A percentile compares a stretch with the other conserved stretches of the same genome.
These are phyloP conservation scores for Endocalyx cinctus DNA, from an alignment of 2,329 filamentous ascomycete species.

Conservation along the genomic window DNA sequence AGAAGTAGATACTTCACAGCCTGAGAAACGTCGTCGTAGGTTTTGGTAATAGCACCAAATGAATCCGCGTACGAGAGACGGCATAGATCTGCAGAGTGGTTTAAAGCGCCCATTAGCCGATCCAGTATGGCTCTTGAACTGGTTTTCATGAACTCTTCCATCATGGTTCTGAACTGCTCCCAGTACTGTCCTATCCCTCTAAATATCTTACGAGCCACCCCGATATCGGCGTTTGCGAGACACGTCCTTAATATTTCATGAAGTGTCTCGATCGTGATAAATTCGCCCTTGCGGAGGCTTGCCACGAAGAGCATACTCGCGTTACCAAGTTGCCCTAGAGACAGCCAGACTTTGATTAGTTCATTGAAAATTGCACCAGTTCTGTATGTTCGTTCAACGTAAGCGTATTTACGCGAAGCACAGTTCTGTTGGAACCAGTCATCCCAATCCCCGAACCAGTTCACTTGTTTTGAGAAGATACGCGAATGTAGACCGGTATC, in stretches of 20 bases:
- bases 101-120: constrained; percentile 13
- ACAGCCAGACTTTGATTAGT: constrained; percentile 44
- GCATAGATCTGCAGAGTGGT: constrained; percentile 20
- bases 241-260: constrained; percentile 21
- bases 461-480: constrained; percentile 25
- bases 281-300: constrained; percentile 17
- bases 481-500: constrained; percentile 24
- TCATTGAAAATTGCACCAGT: constrained; percentile 37
- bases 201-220: constrained; percentile 17
- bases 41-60: constrained; percentile 5
- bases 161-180: constrained; percentile 12
- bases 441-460: constrained; percentile 17
- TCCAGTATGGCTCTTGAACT: constrained; percentile 12
- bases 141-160: constrained; percentile 11
- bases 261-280: constrained; percentile 17
- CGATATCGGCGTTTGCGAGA: constrained; percentile 15
- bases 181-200: constrained; percentile 18
- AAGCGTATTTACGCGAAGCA: constrained; percentile 23
- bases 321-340: constrained; percentile 31
- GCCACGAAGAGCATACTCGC: constrained; percentile 24
- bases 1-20: constrained; percentile 9
- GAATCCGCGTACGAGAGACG: constrained; percentile 15
- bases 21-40: constrained; percentile 2
- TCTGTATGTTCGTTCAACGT: constrained; percentile 37
- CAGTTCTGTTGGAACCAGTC: constrained; percentile 18